Evolutionary conservation across 345 rosid species (phyloP), one percentile per base, ranked within the genome.

Genomic region (Eucalyptus victrix): DNA sequence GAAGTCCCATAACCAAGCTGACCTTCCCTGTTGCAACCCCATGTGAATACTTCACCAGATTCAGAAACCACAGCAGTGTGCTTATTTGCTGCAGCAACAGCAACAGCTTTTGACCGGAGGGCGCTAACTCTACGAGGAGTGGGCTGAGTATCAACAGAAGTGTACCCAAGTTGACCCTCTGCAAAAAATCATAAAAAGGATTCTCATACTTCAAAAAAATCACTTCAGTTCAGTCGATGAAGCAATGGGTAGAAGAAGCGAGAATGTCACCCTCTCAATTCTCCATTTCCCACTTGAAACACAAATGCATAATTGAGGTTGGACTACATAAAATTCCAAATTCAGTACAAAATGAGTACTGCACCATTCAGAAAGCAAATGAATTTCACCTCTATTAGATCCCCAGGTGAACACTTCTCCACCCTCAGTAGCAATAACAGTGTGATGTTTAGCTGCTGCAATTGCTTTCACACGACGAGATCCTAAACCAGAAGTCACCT

Each of bases 111-210:
- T 32, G 94, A 92, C 92, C 92, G 94, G 26, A 98, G 93, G 30
- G 97, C 94, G 91, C 94, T 97, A 88, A 98, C 99, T 93, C 97
- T 96, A 37, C 98, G 99, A 8, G 99, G 99, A 88, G 97, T 97
- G 44, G 99, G 98, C 91, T 98, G 99, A 87, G 98, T 98, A 90
- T 98, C 99, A 86, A 96, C 97, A 49, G 98, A 96, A 28, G 98
- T 95, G 89, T 98, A 98, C 85, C 99, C 99, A 92, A 98, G 98
- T 93, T 98, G 99, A 69, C 99, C 99, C 97, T 98, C 99, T 98
- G 94, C 83, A 81, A 83, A 49, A 49, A 89, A 60, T 86, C 88
- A 44, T 24, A 12, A 51, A 86, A 67, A 17, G 18, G 47, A 76
- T 37, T 42, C 47, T 76, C 51, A 72, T 42, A 87, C 67, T 69